phyloP scores from a whole-genome alignment of 1,139 yeast species.

The Candida sp. region DNA sequence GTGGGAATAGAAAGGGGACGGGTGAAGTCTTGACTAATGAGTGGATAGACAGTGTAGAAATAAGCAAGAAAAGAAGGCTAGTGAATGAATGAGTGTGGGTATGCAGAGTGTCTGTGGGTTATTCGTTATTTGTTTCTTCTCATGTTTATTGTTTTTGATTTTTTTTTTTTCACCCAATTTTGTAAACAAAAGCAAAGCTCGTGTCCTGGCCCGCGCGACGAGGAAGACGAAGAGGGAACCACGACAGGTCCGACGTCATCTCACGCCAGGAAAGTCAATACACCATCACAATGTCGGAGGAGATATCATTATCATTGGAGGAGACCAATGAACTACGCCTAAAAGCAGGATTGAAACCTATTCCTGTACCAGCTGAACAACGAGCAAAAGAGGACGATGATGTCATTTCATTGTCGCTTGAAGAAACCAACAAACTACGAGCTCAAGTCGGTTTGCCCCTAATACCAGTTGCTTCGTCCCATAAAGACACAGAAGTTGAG shows the following conservation, averaged over 20 bases:
- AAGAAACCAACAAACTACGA: slow-evolving; percentile 43
- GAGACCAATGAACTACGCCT: slow-evolving; percentile 43
- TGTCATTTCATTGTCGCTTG: slow-evolving; percentile 29
- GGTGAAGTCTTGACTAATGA: not conserved
- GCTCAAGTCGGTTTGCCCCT: slow-evolving; percentile 33
- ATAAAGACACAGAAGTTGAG: slow-evolving; percentile 7
- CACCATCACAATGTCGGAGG: slow-evolving; percentile 21
- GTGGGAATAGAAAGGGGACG: not conserved
- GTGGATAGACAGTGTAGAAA: not conserved
- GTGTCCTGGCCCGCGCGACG: not conserved
- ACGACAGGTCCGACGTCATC: not conserved
- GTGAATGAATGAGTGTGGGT: too few species aligned
- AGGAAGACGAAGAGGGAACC: not conserved
- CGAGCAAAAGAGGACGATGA: not conserved
- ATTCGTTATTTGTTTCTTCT: not conserved
- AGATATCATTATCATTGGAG: slow-evolving; percentile 35
- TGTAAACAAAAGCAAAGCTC: not conserved
- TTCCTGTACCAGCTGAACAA: slow-evolving; percentile 17
- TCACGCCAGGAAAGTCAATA: not conserved
- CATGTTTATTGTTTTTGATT: not conserved
- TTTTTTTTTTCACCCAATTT: not conserved
- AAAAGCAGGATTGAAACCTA: slow-evolving; percentile 33
- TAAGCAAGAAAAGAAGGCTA: not conserved
- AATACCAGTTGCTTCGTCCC: slow-evolving; percentile 19
- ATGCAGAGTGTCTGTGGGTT: not conserved